Percentiles rank a stretch among this genome's conserved stretches.
Conservation (phyloP, 352 stramenopile genomes). For the Thraustochytrium sp. region DNA sequence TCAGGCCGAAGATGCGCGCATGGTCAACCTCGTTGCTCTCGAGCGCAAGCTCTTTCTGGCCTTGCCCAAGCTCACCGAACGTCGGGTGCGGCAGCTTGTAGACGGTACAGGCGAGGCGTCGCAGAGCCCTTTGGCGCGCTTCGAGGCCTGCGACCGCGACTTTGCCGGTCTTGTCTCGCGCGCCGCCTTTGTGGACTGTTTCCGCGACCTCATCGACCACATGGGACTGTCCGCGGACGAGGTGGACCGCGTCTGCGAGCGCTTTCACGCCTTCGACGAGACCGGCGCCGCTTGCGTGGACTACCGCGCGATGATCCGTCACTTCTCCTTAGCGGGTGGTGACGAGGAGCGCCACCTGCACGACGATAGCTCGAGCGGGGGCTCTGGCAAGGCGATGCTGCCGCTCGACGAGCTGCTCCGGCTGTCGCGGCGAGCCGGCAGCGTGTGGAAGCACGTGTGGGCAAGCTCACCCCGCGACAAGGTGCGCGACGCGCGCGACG, state of each 20-base stretch:
- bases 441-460: conserved; percentile 13
- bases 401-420: not conserved
- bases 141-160: not conserved
- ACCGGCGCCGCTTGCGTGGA: not conserved
- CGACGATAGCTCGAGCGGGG: not conserved
- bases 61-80: no score
- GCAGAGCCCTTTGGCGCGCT: not conserved
- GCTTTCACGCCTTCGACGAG: not conserved
- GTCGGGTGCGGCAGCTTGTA: not conserved
- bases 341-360: not conserved
- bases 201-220: not conserved
- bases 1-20: no score
- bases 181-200: not conserved
- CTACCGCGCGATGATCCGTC: not conserved
- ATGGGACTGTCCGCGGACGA: not conserved
- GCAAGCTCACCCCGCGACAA: not conserved
- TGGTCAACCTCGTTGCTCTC: no score
- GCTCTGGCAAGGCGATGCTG: not conserved
- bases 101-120: not conserved
- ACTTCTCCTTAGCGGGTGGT: not conserved
- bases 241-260: not conserved
- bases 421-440: not conserved
- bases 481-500: not conserved
- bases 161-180: not conserved
- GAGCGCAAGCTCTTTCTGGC: no score